Percentiles rank a stretch among this genome's conserved stretches.
Evolutionary conservation across 805 yeast species (phyloP).

Genomic region (Barnettozyma pratensis): DNA sequence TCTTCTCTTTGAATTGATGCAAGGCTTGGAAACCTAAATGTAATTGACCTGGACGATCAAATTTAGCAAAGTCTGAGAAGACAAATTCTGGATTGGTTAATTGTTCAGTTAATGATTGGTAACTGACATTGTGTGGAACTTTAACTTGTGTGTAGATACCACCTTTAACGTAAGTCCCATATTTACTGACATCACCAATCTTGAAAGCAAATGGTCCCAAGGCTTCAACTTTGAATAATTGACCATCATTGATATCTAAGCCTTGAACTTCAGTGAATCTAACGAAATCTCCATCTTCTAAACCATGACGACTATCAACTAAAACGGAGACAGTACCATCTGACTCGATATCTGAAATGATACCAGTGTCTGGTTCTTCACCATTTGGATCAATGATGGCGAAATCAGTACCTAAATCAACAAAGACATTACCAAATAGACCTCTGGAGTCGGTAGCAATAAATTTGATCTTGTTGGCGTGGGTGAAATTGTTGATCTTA

Average conservation of each 20-base stretch:
- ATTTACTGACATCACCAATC: slow-evolving; percentile 47
- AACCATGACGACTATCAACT: slow-evolving; percentile 88
- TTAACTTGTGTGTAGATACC: slow-evolving; percentile 93
- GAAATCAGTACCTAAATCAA: slow-evolving; percentile 83
- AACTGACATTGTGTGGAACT: slow-evolving; percentile 61
- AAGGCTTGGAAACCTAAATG: slow-evolving; percentile 92
- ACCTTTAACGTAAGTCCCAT: slow-evolving; percentile 70
- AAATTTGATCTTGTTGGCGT: slow-evolving; percentile 66
- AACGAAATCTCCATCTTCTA: slow-evolving; percentile 88
- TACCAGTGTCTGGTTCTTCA: slow-evolving; percentile 85
- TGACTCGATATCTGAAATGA: slow-evolving; percentile 80
- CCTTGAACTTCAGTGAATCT: slow-evolving; percentile 86
- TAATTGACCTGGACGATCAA: slow-evolving; percentile 85
- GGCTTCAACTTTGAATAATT: slow-evolving; percentile 71
- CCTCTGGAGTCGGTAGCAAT: slow-evolving; percentile 83
- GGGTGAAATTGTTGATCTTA: slow-evolving; percentile 70
- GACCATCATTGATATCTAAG: slow-evolving; percentile 69
- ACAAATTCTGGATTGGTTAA: slow-evolving; percentile 73
- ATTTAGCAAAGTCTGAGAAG: slow-evolving; percentile 87
- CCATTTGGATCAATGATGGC: slow-evolving; percentile 83
- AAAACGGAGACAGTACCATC: slow-evolving; percentile 92
- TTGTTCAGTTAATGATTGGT: slow-evolving; percentile 61
- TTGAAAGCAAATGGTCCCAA: slow-evolving; percentile 93
- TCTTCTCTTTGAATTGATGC: slow-evolving; percentile 59
- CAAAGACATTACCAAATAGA: slow-evolving; percentile 81